phyloP scores from a whole-genome alignment of 1,284 basidiomycete species.

The Ustilago xerochloae region DNA sequence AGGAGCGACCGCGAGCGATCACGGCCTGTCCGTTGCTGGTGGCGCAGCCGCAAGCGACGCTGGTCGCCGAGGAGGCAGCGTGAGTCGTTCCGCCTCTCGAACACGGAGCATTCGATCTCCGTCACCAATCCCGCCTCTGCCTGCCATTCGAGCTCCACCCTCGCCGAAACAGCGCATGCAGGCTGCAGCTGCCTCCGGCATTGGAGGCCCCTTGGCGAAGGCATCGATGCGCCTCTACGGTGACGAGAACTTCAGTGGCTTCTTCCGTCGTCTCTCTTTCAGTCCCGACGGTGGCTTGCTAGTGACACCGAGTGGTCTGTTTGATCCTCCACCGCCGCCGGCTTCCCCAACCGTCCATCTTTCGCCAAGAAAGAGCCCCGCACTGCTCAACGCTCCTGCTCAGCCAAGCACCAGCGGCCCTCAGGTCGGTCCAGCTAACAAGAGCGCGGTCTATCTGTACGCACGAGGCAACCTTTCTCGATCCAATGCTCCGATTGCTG shows the following conservation, averaged over 20 bases:
- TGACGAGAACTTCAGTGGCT: conserved; percentile 93
- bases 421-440: conserved; percentile 64
- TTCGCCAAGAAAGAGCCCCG: conserved; percentile 44
- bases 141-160: conserved; percentile 63
- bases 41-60: conserved; percentile 18
- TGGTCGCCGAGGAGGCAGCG: conserved; percentile 31
- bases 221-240: conserved; percentile 77
- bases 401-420: conserved; percentile 10
- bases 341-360: conserved; percentile 39
- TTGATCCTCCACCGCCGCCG: conserved; percentile 69
- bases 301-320: conserved; percentile 93
- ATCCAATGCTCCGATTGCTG: conserved; percentile 84
- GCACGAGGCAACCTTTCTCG: conserved; percentile 83
- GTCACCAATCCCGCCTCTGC: conserved; percentile 70
- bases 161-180: conserved; percentile 59
- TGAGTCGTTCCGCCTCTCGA: conserved; percentile 54
- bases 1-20: conserved; percentile 2
- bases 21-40: conserved; percentile 9
- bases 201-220: conserved; percentile 34
- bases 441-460: conserved; percentile 89
- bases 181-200: conserved; percentile 40
- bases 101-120: conserved; percentile 57
- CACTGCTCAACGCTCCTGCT: conserved; percentile 8
- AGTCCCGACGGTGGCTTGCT: conserved; percentile 93
- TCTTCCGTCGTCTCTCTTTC: conserved; percentile 92